Percentiles rank a stretch among this genome's conserved stretches.
Evolutionary conservation across 192 early-diverging fungal genomes (phyloP).

Genomic region (Glomus cerebriforme): DNA sequence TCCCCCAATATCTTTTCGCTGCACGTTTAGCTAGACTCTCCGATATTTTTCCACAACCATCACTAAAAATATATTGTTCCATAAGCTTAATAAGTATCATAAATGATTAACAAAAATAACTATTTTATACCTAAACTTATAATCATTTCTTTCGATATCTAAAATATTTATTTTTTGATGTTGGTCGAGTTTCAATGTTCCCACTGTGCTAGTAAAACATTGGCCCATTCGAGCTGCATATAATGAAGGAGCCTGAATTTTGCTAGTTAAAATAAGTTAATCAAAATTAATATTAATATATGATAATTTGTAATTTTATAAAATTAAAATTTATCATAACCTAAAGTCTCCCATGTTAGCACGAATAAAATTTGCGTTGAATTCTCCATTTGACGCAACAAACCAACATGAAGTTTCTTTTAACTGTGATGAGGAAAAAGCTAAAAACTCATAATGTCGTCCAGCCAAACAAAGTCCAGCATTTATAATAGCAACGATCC

Average conservation of each 20-base stretch:
- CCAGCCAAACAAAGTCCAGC: constrained; percentile 57
- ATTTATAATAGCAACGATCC: constrained; percentile 51
- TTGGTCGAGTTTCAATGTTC: constrained; percentile 43
- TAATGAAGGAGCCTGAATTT: constrained; percentile 59
- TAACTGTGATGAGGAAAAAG: constrained; percentile 63
- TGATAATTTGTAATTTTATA: neutral
- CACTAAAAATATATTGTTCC: constrained; percentile 53
- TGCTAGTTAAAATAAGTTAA: neutral
- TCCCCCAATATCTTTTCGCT: constrained; percentile 29
- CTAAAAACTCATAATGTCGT: constrained; percentile 60
- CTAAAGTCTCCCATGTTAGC: constrained; percentile 72
- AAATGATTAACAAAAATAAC: neutral
- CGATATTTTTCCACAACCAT: constrained; percentile 74
- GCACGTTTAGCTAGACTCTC: constrained; percentile 42
- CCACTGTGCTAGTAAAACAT: constrained; percentile 68
- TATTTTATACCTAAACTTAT: constrained; percentile 7
- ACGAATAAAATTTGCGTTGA: constrained; percentile 58
- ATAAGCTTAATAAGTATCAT: too few species aligned
- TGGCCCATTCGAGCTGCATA: constrained; percentile 73
- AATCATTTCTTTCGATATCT: constrained; percentile 61
- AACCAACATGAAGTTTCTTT: constrained; percentile 74
- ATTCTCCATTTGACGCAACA: constrained; percentile 32
- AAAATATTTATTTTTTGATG: constrained; percentile 47
- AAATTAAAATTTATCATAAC: neutral
- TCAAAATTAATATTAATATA: neutral